Conservation (phyloP, 2,329 filamentous ascomycete species). For the Diaporthe caulivora region DNA sequence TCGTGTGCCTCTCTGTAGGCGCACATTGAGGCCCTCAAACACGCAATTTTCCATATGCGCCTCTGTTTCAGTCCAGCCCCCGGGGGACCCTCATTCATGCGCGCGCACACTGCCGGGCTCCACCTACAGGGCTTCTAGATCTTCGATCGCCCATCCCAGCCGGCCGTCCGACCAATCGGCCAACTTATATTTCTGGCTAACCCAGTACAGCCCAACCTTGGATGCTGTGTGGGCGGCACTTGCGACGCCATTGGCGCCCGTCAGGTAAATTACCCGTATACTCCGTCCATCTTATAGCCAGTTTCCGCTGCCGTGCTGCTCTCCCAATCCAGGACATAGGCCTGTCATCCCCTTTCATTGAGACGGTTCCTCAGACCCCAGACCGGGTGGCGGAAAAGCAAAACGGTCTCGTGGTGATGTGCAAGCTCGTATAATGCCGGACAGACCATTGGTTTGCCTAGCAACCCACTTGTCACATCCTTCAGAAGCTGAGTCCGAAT, state of each 20-base stretch:
- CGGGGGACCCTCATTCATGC: constrained; percentile 18
- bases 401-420: constrained; percentile 9
- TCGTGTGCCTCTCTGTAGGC: neutral
- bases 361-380: constrained; percentile 18
- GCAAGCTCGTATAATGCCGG: constrained; percentile 18
- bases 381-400: constrained; percentile 13
- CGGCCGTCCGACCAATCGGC: constrained; percentile 10
- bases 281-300: neutral
- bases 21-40: neutral
- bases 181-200: constrained; percentile 15
- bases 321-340: neutral
- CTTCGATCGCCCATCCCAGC: constrained; percentile 17
- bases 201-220: constrained; percentile 1
- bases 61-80: constrained; percentile 18
- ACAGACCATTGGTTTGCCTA: constrained; percentile 1
- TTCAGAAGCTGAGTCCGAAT: neutral
- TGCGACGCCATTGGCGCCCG: constrained; percentile 27
- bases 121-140: constrained; percentile 27
- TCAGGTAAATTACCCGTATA: constrained; percentile 23
- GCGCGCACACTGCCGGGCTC: constrained; percentile 20
- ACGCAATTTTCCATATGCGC: constrained; percentile 1
- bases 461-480: neutral
- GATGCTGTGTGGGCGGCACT: constrained; percentile 10
- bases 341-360: constrained; percentile 12
- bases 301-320: neutral